Base-by-base conservation (phyloP, 2,329 filamentous ascomycete genomes). In the Zarea fungicola region DNA sequence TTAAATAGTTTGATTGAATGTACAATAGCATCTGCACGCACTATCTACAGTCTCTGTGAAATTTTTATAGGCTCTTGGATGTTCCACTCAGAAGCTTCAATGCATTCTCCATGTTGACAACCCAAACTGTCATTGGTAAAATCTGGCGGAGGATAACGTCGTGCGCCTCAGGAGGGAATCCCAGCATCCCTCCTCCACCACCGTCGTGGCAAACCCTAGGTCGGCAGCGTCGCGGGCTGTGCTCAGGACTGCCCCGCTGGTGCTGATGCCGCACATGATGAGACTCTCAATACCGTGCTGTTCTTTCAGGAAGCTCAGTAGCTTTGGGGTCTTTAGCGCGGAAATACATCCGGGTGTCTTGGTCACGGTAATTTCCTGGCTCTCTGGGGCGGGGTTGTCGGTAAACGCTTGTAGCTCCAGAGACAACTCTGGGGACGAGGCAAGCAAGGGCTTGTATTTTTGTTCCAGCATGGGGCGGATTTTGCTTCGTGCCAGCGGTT, bases 201-300 rank as follows among this genome's bases (percentile, higher is more conserved):
- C 18, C 16, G 39, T 43, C 7, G 40, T 43, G 13, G 23, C 31
- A 31, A 43, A 43, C 22, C 39, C 29, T 19, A 49, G 25, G 29
- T 43, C 39, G 7, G 37, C 39, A 6, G 46, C 39, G 22, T 49
- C 46, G 3, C 46, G 28, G 11, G 46, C 46, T 5, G 39, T 49
- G 22, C 31, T 43, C n/a, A 49, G 28, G 28, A 42, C 39, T 5
- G 37, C 37, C 4, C 46, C 46, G 8, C 37, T 42, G 2, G 47
- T 42, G 16, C 37, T 19, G 11, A 49, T 21, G 11, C 40, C 31
- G 16, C 37, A 34, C 6, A 43, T 23, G 3, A 49, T 22, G 4
- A 43, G 3, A 34, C 47, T 43, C 40, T 37, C 32, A 6, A 43
- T 19, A 8, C 7, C 22, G 22, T 43, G 31, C 18, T 49, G 18